phyloP scores from a whole-genome alignment of 805 yeast genomes.

The Tetrapisispora namnaoensis region DNA sequence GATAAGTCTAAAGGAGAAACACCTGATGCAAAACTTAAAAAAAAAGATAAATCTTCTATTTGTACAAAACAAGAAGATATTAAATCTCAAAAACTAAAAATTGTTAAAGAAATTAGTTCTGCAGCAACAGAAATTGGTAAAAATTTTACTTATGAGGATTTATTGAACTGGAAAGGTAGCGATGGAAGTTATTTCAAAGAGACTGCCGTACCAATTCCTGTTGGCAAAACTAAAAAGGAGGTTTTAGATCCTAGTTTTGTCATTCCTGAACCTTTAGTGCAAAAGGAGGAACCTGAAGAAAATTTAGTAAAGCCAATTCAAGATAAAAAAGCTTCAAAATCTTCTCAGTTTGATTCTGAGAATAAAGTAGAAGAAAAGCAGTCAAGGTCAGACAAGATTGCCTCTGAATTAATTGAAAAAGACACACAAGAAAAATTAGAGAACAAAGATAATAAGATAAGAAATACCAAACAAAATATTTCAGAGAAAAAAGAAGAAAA shows the following conservation, averaged over 20 bases:
- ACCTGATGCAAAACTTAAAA: neutral
- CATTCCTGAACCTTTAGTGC: constrained; percentile 1
- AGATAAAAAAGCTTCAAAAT: neutral
- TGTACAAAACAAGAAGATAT: neutral
- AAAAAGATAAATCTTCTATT: neutral
- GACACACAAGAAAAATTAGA: neutral
- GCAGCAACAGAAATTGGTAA: neutral
- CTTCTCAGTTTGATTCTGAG: neutral
- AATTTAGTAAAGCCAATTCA: neutral
- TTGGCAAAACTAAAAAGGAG: constrained; percentile 7
- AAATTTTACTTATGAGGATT: constrained; percentile 22
- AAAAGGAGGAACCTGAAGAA: constrained; percentile 4
- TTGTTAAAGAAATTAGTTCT: neutral
- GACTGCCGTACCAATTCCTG: constrained; percentile 20
- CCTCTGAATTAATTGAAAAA: constrained; percentile 10
- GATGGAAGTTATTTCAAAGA: constrained; percentile 24
- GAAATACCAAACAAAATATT: neutral
- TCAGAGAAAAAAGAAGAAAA: neutral
- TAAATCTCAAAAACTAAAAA: neutral
- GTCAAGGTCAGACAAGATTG: constrained; percentile 17
- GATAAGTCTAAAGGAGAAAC: neutral
- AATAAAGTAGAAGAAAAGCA: neutral
- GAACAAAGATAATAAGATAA: neutral
- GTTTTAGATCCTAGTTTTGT: constrained; percentile 4
- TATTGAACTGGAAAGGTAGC: constrained; percentile 13